These are phyloP conservation scores for Trichophaea hybrida DNA, from an alignment of 2,329 filamentous ascomycete genomes.

Conservation along the genomic window DNA sequence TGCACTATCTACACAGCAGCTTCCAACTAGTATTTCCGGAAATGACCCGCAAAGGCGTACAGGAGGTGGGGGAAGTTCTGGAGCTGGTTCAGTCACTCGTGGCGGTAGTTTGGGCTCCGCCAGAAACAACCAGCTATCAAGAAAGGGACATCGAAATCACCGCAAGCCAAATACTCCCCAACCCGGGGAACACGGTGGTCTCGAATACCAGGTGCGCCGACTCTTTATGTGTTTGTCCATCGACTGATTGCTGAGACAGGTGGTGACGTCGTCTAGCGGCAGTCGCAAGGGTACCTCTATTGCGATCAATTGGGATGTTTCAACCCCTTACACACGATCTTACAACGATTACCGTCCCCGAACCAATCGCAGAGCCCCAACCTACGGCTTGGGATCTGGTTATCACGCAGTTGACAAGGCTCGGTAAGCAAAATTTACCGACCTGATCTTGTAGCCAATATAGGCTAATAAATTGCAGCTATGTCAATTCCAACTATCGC, in stretches of 20 bases:
- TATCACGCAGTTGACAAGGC: conserved; percentile 87
- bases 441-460: neutral
- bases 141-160: conserved; percentile 73
- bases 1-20: conserved; percentile 2
- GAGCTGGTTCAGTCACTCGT: conserved; percentile 3
- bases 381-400: conserved; percentile 75
- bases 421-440: conserved; percentile 40
- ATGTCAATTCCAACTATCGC: conserved; percentile 91
- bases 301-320: conserved; percentile 81
- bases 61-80: conserved; percentile 7
- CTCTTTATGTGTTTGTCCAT: neutral
- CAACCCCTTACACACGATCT: conserved; percentile 52
- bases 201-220: neutral
- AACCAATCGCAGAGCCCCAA: conserved; percentile 51
- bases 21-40: conserved; percentile 5
- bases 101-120: conserved; percentile 28
- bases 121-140: conserved; percentile 61
- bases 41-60: conserved; percentile 18
- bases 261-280: conserved; percentile 46
- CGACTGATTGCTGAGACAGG: conserved; percentile 31
- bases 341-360: conserved; percentile 10
- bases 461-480: conserved; percentile 36
- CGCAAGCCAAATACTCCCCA: conserved; percentile 48
- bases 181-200: conserved; percentile 45
- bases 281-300: conserved; percentile 86